These are phyloP conservation scores for Aspergillus candidus DNA, from an alignment of 2,329 filamentous ascomycete genomes.

Conservation along the genomic window DNA sequence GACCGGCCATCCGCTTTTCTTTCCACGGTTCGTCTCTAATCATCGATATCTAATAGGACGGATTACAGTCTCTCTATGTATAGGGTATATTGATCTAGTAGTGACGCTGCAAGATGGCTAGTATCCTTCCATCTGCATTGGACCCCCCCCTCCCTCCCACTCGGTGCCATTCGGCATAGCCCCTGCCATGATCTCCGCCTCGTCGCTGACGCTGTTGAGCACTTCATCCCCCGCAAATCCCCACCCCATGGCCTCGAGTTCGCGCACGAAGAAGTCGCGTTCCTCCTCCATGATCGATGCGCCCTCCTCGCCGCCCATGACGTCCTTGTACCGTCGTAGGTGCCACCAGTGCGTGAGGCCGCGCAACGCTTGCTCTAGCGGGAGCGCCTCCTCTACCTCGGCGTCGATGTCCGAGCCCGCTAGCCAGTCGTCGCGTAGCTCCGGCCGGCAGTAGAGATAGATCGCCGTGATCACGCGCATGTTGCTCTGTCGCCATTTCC, in stretches of 20 bases:
- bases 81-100: neutral
- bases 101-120: neutral
- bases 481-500: slow-evolving; percentile 96
- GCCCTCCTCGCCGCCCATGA: slow-evolving; percentile 53
- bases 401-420: slow-evolving; percentile 83
- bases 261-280: slow-evolving; percentile 71
- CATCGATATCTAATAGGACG: neutral
- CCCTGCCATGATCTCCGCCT: slow-evolving; percentile 22
- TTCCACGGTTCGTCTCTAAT: neutral
- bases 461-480: slow-evolving; percentile 98
- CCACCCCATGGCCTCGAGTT: slow-evolving; percentile 65
- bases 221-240: slow-evolving; percentile 36
- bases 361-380: slow-evolving; percentile 82
- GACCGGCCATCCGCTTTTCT: neutral
- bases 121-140: slow-evolving; percentile 33
- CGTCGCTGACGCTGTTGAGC: slow-evolving; percentile 21
- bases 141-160: slow-evolving; percentile 32
- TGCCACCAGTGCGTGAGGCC: slow-evolving; percentile 95
- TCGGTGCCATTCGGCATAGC: slow-evolving; percentile 28
- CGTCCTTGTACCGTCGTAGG: slow-evolving; percentile 70
- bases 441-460: slow-evolving; percentile 86
- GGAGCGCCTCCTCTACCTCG: slow-evolving; percentile 87
- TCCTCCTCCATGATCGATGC: slow-evolving; percentile 61
- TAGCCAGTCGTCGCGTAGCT: slow-evolving; percentile 92
- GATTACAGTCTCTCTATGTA: neutral